phyloP scores from a whole-genome alignment of 192 early-diverging fungal species.

The Linnemannia exigua region DNA sequence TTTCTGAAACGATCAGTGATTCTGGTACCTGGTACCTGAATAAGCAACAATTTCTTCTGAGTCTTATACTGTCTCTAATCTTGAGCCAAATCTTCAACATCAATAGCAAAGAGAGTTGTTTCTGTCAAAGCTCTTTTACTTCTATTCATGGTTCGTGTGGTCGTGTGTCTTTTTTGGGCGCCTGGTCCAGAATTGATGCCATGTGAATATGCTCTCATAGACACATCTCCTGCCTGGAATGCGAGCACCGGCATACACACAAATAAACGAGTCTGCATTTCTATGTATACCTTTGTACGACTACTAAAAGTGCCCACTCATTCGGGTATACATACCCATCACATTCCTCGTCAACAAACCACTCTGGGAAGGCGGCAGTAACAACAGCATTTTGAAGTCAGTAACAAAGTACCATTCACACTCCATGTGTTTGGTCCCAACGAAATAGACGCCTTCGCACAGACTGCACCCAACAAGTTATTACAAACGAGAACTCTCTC shows the following conservation, averaged over 20 bases:
- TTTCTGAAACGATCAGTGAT: neutral
- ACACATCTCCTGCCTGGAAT: neutral
- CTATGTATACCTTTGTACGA: neutral
- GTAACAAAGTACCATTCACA: too few species aligned
- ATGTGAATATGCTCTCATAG: constrained; percentile 7
- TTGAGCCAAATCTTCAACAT: neutral
- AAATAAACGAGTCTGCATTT: neutral
- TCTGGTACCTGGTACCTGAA: neutral
- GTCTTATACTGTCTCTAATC: neutral
- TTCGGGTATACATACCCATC: too few species aligned
- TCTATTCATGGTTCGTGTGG: neutral
- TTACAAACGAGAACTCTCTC: too few species aligned
- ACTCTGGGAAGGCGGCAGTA: too few species aligned
- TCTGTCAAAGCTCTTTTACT: neutral
- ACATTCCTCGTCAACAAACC: too few species aligned
- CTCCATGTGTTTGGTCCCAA: too few species aligned
- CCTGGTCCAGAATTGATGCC: neutral
- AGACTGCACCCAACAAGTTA: too few species aligned
- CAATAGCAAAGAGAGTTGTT: neutral
- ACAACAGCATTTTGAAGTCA: too few species aligned
- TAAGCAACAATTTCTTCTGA: neutral
- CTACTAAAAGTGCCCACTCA: neutral
- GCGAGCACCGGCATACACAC: neutral
- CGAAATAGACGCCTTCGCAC: too few species aligned
- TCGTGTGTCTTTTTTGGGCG: neutral